Evolutionary conservation across 805 yeast species (phyloP).

Genomic region (Teunomyces pallodes): DNA sequence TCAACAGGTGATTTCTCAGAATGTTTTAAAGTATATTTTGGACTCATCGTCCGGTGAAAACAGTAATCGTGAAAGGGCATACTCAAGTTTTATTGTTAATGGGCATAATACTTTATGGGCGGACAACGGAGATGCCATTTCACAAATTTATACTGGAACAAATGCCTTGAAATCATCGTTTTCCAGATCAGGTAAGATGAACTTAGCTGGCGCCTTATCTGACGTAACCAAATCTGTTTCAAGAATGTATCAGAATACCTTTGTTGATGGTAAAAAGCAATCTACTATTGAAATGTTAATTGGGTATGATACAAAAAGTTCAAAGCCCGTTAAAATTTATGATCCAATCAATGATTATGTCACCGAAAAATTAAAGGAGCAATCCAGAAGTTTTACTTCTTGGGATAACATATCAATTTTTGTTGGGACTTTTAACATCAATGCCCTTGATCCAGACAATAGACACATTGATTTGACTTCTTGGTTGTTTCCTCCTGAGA

Average conservation of each 20-base stretch:
- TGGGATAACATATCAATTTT: constrained; percentile 60
- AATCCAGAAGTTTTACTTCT: constrained; percentile 55
- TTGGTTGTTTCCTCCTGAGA: constrained; percentile 80
- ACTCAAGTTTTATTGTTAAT: constrained; percentile 48
- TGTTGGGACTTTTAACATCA: constrained; percentile 84
- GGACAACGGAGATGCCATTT: constrained; percentile 65
- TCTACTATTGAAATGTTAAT: constrained; percentile 81
- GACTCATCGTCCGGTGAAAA: constrained; percentile 23
- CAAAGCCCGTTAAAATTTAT: constrained; percentile 66
- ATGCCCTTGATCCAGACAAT: constrained; percentile 56
- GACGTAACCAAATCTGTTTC: constrained; percentile 96
- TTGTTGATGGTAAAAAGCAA: constrained; percentile 89
- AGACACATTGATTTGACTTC: constrained; percentile 54
- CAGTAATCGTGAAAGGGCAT: constrained; percentile 17
- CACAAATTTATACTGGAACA: constrained; percentile 67
- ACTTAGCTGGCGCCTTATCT: constrained; percentile 92
- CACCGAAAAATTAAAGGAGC: constrained; percentile 54
- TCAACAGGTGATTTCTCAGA: constrained; percentile 76
- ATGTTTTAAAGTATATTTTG: constrained; percentile 52
- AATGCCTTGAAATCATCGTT: constrained; percentile 86
- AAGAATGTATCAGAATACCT: constrained; percentile 92
- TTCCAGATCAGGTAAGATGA: constrained; percentile 94
- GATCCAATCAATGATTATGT: constrained; percentile 90
- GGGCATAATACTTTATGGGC: constrained; percentile 48
- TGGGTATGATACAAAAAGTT: constrained; percentile 71